Evolutionary conservation across 345 rosid genomes (phyloP), one percentile per base, ranked within the genome.

Genomic region (Populus deltoides): DNA sequence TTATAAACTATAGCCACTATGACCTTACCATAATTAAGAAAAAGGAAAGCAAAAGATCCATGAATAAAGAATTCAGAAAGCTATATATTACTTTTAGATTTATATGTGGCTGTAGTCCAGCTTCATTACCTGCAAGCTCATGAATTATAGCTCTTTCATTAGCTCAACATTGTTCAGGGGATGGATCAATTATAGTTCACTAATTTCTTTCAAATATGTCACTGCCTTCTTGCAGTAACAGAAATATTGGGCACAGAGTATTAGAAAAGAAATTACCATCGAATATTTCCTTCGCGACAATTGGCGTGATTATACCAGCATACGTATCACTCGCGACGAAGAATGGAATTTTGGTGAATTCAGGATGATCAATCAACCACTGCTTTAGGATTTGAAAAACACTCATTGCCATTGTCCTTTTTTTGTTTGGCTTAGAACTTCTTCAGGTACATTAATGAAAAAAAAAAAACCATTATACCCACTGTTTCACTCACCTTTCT

Each of bases 321-420:
- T 75, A 80, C n/a, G 83, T 75, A 69, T 80, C 83, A 27, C 57
- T 75, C 18, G 72, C 72, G 8, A 80, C 15, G 25, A 66, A 70
- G 55, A 75, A 80, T 20, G 33, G 75, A 49, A 75, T 71, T 62
- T 71, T 27, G 47, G 49, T 22, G 33, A n/a, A 80, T 70, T 75
- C 20, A 6, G 71, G 76, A n/a, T 80, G 75, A 6, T 75, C 83
- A 6, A 11, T 12, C 39, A 80, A 65, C 83, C 83, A 80, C 83
- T 80, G 75, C 47, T 70, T 61, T 57, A n/a, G 33, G 12, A 68
- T 69, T 18, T 53, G 68, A 38, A 66, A 66, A 35, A 22, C 57
- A 53, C 13, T 25, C 41, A 70, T 77, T 49, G 47, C 57, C 57
- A 4, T 51, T 51, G 57, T 17, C 20, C 16, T 49, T 49, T 16